These are phyloP conservation scores for Ceratocystis ficicola DNA, from an alignment of 2,329 filamentous ascomycete genomes.

Conservation along the genomic window DNA sequence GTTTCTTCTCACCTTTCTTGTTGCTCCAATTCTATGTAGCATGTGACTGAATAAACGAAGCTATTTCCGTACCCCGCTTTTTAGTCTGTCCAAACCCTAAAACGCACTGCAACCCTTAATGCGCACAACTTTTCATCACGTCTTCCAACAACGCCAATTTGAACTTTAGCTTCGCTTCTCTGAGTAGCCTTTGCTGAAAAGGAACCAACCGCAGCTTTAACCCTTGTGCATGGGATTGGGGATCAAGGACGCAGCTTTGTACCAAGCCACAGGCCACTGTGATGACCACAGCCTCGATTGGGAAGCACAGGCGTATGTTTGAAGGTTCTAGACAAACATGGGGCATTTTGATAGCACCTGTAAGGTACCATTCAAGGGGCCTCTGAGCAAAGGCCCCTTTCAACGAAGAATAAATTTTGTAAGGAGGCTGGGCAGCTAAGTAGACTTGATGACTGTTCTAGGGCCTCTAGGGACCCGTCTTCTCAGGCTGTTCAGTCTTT, in stretches of 20 bases:
- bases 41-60: no score
- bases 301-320: neutral
- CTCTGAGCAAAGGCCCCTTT: neutral
- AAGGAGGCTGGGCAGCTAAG: neutral
- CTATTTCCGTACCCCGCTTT: neutral
- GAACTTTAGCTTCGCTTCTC: neutral
- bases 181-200: neutral
- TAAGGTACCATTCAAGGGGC: neutral
- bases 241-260: neutral
- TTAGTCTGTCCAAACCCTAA: neutral
- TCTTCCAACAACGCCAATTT: neutral
- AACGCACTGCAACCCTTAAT: accelerated
- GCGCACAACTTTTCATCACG: neutral
- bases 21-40: no score
- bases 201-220: neutral
- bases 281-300: neutral
- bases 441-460: neutral
- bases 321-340: neutral
- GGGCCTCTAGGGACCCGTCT: neutral
- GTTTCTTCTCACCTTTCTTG: no score
- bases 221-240: neutral
- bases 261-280: neutral
- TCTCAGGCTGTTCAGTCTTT: neutral
- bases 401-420: neutral
- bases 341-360: neutral